Evolutionary conservation across 495 filamentous ascomycete species (phyloP), one percentile per base, ranked within the genome.

Genomic region (Friedmanniomyces endolithicus): DNA sequence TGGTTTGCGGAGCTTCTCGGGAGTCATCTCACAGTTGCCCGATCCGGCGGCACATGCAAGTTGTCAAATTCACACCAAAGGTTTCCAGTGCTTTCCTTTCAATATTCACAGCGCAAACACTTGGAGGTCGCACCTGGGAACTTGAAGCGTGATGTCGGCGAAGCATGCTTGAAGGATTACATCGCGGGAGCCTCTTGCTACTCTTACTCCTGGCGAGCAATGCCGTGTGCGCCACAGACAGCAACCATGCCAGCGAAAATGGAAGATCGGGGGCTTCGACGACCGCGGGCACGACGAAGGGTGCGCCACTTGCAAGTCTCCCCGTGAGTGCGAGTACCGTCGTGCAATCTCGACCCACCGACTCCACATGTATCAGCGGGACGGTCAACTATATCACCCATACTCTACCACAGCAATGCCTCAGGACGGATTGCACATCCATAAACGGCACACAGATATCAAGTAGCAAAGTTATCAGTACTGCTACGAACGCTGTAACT

Each of bases 371-470:
- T 69, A 77, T 80, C 52, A 78, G 72, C 55, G 72, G 76, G 57
- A 86, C 83, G 2, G 78, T 85, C 55, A 90, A 90, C 67, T 88
- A 88, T 69, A 85, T 90, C 55, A 88, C 85, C 14, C 83, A 88
- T 60, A 78, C 78, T 9, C 70, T 90, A 35, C 84, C 85, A 46
- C 86, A 88, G 68, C 86, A 86, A 68, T 90, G 86, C 63, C 70
- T 87, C 44, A 74, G 72, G 51, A 78, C 75, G 1, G 64, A 70
- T 27, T 72, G 73, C 20, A 25, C 34, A 11, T 34, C 17, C 11
- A 27, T 43, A 17, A 43, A 48, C 29, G 50, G 17, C 14, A 53
- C 55, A 1, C 31, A 49, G 53, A 39, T n/a, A 11, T 41, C 37
- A 41, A 41, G 14, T 41, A 41, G 3, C 37, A 41, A 14, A 4